A percentile compares a stretch with the other conserved stretches of the same genome.
phyloP scores from a whole-genome alignment of 2,329 filamentous ascomycete species.

The Aureobasidium mangrovei region DNA sequence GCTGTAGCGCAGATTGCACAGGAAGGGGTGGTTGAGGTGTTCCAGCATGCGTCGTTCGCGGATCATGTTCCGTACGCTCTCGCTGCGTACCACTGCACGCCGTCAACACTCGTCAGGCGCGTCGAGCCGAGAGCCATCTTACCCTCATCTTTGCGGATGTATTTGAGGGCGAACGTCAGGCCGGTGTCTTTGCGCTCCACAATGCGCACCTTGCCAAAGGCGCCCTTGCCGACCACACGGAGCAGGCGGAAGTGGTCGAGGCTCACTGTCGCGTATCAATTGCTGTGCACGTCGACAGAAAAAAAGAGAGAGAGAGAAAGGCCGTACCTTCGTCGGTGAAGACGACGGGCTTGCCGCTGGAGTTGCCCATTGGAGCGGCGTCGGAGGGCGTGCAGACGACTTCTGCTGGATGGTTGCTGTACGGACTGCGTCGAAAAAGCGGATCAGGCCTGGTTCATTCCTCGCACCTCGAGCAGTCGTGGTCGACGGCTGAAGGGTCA shows the following conservation, averaged over 20 bases:
- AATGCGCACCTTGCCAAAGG: constrained; percentile 97
- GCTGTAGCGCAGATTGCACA: constrained; percentile 96
- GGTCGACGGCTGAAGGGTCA: too few species aligned
- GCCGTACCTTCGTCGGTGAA: constrained; percentile 81
- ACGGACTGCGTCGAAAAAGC: too few species aligned
- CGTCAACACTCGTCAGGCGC: constrained; percentile 13
- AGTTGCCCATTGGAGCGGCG: constrained; percentile 67
- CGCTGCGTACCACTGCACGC: constrained; percentile 76
- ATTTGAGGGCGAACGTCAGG: constrained; percentile 91
- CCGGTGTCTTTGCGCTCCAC: constrained; percentile 95
- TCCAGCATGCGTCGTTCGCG: constrained; percentile 96
- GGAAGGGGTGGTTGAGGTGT: constrained; percentile 93
- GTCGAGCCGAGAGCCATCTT: constrained; percentile 22
- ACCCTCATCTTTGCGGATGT: constrained; percentile 98
- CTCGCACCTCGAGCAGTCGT: too few species aligned
- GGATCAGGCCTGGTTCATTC: too few species aligned
- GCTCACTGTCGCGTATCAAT: constrained; percentile 55
- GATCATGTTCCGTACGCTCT: constrained; percentile 97
- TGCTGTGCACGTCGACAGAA: not conserved
- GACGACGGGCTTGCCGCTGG: constrained; percentile 85
- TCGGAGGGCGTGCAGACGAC: not conserved
- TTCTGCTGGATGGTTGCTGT: not conserved
- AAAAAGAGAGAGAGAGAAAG: not conserved
- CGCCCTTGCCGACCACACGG: constrained; percentile 92
- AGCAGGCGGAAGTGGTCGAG: constrained; percentile 94